Evolutionary conservation across 2,329 filamentous ascomycete species (phyloP).

Genomic region (Penicillium sp.): DNA sequence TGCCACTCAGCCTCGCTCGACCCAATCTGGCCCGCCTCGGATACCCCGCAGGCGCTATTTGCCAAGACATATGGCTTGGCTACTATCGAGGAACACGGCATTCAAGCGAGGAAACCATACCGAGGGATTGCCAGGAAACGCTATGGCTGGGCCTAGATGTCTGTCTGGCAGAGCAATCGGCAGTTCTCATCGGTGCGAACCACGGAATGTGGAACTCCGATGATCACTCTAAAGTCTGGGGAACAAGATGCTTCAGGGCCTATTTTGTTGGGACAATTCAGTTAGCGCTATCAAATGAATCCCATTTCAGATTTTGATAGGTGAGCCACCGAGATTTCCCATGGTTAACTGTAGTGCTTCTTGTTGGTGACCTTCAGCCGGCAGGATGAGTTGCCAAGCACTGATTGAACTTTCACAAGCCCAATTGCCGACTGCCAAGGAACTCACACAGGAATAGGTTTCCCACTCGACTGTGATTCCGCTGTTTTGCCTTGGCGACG

Average conservation of each 20-base stretch:
- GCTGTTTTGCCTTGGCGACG: background rate
- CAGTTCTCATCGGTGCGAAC: background rate
- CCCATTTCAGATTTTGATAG: background rate
- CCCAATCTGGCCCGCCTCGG: background rate
- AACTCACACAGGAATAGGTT: background rate
- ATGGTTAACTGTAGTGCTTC: background rate
- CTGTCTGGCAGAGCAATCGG: background rate
- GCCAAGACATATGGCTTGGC: background rate
- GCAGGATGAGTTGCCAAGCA: background rate
- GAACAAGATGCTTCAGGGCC: background rate
- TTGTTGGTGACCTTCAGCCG: background rate
- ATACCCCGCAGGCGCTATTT: conserved; percentile 2
- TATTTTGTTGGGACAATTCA: background rate
- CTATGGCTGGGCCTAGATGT: background rate
- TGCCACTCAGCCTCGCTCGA: background rate
- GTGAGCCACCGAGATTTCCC: background rate
- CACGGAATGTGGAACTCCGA: background rate
- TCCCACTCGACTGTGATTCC: background rate
- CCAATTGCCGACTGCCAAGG: background rate
- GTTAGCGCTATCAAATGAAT: background rate
- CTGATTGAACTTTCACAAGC: background rate
- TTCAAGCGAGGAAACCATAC: background rate
- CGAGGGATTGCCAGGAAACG: background rate
- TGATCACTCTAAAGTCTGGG: background rate
- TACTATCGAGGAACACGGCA: background rate